Base-by-base conservation (phyloP, 331 rosid genomes). In the Quercus lobata region DNA sequence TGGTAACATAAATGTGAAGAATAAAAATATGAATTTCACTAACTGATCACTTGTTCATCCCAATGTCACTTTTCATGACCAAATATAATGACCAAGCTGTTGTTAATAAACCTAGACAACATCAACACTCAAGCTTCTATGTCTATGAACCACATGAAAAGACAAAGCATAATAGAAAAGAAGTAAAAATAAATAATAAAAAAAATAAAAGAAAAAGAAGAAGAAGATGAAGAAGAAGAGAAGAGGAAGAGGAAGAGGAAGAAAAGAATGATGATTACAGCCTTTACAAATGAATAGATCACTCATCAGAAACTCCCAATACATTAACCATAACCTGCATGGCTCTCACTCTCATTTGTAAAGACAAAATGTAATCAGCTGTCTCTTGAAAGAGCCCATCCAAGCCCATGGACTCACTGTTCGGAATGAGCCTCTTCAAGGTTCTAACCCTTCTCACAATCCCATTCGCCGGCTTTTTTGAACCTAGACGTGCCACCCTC, bases 351-450 rank as follows among this genome's bases (percentile, higher is more conserved):
- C 90, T 93, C 55, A 73, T 88, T 86, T 95, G 90, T 66, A 95
- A 73, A 34, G 89, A 82, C 82, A 93, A 78, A 73, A 95, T 93
- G 74, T 95, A 91, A 77, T 90, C 86, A 74, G 93, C 96, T 5
- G 99, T 88, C 74, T 93, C 93, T 78, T 84, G 86, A 83, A 95
- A 93, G 11, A 95, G 90, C 46, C 92, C 98, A 71, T 91, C 93
- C 87, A 95, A 82, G n/a, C 91, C 96, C 32, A 32, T 71, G 16
- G 89, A 80, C 1, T 82, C 80, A 21, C 79, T 75, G 46, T 79
- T 83, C 0, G 97, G 98, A 34, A 93, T 37, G 56, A 93, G 91
- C 30, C 76, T 88, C 91, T 85, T 95, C 79, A 95, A 77, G 37
- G 78, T 93, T 75, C 72, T 89, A n/a, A 95, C 91, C 83, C 89